Evolutionary conservation across 345 rosid species (phyloP), one percentile per base, ranked within the genome.

Genomic region (Citrus cavaleriei): DNA sequence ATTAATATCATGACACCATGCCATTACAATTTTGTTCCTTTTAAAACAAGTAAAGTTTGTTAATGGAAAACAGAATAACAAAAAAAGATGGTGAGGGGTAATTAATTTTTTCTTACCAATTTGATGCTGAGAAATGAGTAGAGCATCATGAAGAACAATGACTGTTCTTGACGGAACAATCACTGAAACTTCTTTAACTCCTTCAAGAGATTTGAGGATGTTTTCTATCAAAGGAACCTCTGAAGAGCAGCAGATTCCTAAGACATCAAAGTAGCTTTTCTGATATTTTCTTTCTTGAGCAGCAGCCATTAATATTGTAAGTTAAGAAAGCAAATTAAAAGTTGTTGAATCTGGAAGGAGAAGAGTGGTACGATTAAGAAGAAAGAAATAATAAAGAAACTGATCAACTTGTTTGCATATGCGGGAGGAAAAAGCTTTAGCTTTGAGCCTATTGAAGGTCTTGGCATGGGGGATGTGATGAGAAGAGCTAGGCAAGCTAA

Each of bases 201-300:
- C 99, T 30, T 87, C 86, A 3, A 93, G 84, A 0, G 94, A 82
- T 8, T 82, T 86, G 34, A 94, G 89, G 5, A 93, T 83, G 54
- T 82, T 94, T 76, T 94, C 98, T 0, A 96, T 77, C 70, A 94
- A 25, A 22, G 98, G 90, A 73, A 92, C 90, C 80, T 95, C 99
- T 5, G 99, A 95, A 3, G 99, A 84, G 76, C 99, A 96, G 72
- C 99, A 96, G 0, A 96, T 77, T 6, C 98, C 99, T 51, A 92
- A 63, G 42, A 94, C 97, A 68, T 96, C 99, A 32, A 93, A 91
- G 83, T 96, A 94, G 83, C 93, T 96, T 73, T 92, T 96, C 67
- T 89, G 91, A 54, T 73, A 51, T 78, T 84, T 90, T 35, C 55
- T 51, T 54, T 54, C 58, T 54, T 18, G 58, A 54, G 21, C 24